Conservation (phyloP, 768 basidiomycete genomes). For the Termitomyces sp. region DNA sequence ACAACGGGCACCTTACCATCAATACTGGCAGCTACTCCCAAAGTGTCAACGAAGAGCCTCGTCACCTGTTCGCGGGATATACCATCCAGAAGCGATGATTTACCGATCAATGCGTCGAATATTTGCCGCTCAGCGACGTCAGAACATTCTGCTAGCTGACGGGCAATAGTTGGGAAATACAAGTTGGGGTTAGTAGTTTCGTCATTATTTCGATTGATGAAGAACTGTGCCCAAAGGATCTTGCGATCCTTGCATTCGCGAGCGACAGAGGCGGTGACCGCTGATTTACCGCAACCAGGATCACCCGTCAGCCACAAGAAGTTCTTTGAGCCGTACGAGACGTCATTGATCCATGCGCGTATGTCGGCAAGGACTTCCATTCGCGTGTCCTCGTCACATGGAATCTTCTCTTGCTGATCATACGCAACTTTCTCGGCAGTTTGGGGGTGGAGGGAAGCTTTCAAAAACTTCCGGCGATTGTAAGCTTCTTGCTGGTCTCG, state of each 20-base stretch:
- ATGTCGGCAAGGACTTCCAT: slow-evolving; percentile 2
- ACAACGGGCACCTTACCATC: slow-evolving; percentile 10
- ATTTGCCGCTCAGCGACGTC: slow-evolving; percentile 2
- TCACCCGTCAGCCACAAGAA: slow-evolving; percentile 10
- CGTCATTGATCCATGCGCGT: not conserved
- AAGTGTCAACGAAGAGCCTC: slow-evolving; percentile 12
- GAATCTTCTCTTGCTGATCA: slow-evolving; percentile 1
- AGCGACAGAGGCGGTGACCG: slow-evolving; percentile 5
- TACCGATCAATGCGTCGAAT: not conserved
- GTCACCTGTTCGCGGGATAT: slow-evolving; percentile 11
- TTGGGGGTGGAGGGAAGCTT: not conserved
- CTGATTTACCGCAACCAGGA: slow-evolving; percentile 8
- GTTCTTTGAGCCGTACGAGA: not conserved
- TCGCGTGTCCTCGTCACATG: slow-evolving; percentile 6
- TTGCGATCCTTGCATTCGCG: slow-evolving; percentile 2
- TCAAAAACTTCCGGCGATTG: not conserved
- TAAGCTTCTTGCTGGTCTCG: not conserved
- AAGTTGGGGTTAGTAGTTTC: slow-evolving; percentile 6
- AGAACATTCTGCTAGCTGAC: slow-evolving; percentile 10
- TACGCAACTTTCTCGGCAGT: not conserved
- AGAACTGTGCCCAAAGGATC: slow-evolving; percentile 14
- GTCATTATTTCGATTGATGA: slow-evolving; percentile 8
- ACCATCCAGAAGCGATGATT: slow-evolving; percentile 12
- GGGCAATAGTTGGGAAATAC: slow-evolving; percentile 18
- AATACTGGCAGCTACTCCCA: slow-evolving; percentile 5